phyloP scores from a whole-genome alignment of 495 filamentous ascomycete genomes.

The Trichoderma orchidacearum region DNA sequence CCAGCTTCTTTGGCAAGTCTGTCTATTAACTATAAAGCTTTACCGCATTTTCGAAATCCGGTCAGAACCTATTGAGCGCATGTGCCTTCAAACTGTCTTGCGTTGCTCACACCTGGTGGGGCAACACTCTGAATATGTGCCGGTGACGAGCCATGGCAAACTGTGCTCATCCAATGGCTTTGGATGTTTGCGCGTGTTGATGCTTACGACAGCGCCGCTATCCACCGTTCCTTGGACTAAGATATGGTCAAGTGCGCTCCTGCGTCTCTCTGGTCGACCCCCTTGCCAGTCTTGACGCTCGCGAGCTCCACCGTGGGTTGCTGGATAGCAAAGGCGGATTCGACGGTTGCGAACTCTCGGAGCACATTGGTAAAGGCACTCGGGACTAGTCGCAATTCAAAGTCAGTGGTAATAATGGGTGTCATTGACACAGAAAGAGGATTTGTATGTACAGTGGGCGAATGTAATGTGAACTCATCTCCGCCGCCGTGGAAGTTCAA shows the following conservation, averaged over 20 bases:
- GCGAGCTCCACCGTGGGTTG: constrained; percentile 13
- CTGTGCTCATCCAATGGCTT: constrained; percentile 13
- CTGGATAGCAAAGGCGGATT: constrained; percentile 18
- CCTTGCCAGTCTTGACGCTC: constrained; percentile 8
- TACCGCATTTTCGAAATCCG: neutral
- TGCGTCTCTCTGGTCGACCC: constrained; percentile 11
- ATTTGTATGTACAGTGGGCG: constrained; percentile 13
- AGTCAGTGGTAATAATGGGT: neutral
- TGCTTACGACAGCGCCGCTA: constrained; percentile 20
- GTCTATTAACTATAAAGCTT: neutral
- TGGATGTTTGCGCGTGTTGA: constrained; percentile 18
- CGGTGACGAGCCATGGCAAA: constrained; percentile 30
- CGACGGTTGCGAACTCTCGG: constrained; percentile 17
- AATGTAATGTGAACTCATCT: constrained; percentile 12
- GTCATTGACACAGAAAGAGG: neutral
- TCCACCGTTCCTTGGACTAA: constrained; percentile 27
- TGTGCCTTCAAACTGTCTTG: neutral
- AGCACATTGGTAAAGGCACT: constrained; percentile 20
- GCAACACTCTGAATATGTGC: constrained; percentile 8
- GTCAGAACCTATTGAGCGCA: neutral
- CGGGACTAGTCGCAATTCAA: constrained; percentile 7
- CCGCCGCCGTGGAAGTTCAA: constrained; percentile 14
- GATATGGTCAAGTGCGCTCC: constrained; percentile 26
- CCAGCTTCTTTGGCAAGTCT: neutral
- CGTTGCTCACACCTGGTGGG: neutral